These are phyloP conservation scores for Teratosphaeria pseudoeucalypti DNA, from an alignment of 2,329 filamentous ascomycete species.

Conservation along the genomic window DNA sequence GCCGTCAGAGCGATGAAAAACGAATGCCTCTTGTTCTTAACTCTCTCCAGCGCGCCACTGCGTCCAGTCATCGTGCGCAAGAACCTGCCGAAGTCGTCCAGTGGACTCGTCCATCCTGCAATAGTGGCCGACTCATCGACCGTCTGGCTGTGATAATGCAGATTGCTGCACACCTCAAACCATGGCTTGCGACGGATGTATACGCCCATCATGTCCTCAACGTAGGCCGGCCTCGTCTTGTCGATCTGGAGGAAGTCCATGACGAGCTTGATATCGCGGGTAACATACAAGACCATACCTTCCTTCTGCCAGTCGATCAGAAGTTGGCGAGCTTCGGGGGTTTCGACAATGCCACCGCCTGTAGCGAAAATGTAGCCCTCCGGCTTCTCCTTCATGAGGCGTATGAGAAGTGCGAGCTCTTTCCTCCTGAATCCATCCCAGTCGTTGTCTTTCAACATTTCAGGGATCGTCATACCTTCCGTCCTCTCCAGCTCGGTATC, in stretches of 20 bases:
- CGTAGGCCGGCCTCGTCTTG: slow-evolving; percentile 83
- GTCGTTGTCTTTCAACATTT: slow-evolving; percentile 67
- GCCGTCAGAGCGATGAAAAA: slow-evolving; percentile 91
- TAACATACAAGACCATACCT: slow-evolving; percentile 77
- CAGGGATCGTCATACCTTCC: slow-evolving; percentile 66
- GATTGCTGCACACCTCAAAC: slow-evolving; percentile 89
- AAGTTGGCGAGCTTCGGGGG: slow-evolving; percentile 63
- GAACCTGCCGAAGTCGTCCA: slow-evolving; percentile 61
- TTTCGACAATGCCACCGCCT: slow-evolving; percentile 87
- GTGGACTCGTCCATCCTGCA: slow-evolving; percentile 24
- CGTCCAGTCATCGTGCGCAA: slow-evolving; percentile 57
- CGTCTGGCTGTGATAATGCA: slow-evolving; percentile 78
- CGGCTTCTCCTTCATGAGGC: slow-evolving; percentile 63
- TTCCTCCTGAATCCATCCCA: slow-evolving; percentile 83
- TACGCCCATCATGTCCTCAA: slow-evolving; percentile 83
- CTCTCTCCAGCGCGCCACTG: slow-evolving; percentile 42
- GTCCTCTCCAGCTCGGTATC: slow-evolving; percentile 75
- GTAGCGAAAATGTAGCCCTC: slow-evolving; percentile 80
- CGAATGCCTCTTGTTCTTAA: slow-evolving; percentile 58
- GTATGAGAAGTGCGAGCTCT: slow-evolving; percentile 64
- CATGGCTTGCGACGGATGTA: slow-evolving; percentile 82
- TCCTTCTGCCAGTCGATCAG: slow-evolving; percentile 66
- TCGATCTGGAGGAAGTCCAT: slow-evolving; percentile 82
- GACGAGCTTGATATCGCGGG: slow-evolving; percentile 76
- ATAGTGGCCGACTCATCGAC: slow-evolving; percentile 32